Evolutionary conservation across 768 basidiomycete genomes (phyloP), one percentile per base, ranked within the genome.

Genomic region (Collybia nuda): DNA sequence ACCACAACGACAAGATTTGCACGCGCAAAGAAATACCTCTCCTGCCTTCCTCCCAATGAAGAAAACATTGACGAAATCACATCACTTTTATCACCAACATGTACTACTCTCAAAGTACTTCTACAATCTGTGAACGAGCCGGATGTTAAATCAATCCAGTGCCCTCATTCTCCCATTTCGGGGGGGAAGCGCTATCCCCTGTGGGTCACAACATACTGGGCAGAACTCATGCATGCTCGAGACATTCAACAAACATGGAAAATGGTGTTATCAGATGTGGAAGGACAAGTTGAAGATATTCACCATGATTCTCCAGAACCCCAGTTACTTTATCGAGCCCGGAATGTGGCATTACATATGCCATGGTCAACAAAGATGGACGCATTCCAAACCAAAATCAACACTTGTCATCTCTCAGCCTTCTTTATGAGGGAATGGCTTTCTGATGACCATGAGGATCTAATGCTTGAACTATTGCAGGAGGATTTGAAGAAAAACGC

Each of bases 381-480:
- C 7, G 57, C 51, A 0, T 61, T 55, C 46, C 40, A 39, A 32
- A 50, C 36, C 5, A 28, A 24, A 15, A 18, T 51, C 17, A 14
- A 44, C 22, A 59, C 36, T 19, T 36, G 47, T 7, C 32, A 49
- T 40, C 50, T 62, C 3, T 26, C 53, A 37, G 48, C 35, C 21
- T 62, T 53, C 44, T 24, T 47, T 12, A 61, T 59, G 11, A 53
- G 40, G n/a, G 41, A 47, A 6, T 61, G 59, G 61, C 51, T 62
- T 21, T 19, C 50, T 11, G 47, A 48, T 23, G 45, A 53, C 47
- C 59, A 62, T 24, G 53, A 59, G 35, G 53, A 53, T 28, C 57
- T 55, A 37, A 58, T 62, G 59, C 41, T 62, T 6, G 44, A 61
- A 19, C 40, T 63, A 2, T 52, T 61, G 2, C 21, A 21, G 22